Percentiles rank a stretch among this genome's conserved stretches.
These are phyloP conservation scores for Hericium alpestre DNA, from an alignment of 768 basidiomycete genomes.

Conservation along the genomic window DNA sequence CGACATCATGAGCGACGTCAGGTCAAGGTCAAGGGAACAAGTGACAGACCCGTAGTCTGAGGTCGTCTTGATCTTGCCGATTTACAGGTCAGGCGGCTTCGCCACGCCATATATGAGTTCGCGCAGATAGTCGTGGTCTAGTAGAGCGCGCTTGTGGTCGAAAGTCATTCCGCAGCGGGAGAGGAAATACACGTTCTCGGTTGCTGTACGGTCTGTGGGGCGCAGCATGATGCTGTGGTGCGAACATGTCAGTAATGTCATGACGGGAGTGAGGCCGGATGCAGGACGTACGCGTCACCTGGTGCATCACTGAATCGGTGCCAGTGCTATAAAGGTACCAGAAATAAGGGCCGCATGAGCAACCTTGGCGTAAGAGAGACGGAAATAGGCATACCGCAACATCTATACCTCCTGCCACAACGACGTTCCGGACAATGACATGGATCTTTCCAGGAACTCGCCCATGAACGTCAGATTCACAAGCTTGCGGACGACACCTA, in stretches of 20 bases:
- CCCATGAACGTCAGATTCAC: neutral
- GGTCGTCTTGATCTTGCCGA: neutral
- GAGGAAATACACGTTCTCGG: neutral
- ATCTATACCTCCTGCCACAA: neutral
- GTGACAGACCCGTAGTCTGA: neutral
- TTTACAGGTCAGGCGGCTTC: neutral
- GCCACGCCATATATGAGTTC: neutral
- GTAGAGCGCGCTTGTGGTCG: neutral
- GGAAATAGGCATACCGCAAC: neutral
- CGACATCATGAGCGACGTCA: neutral
- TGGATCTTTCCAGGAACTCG: neutral
- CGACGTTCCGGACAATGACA: neutral
- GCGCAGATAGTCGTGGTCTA: neutral
- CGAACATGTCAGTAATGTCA: neutral
- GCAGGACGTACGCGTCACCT: neutral
- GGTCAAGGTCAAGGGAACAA: neutral
- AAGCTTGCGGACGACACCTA: conserved; percentile 1
- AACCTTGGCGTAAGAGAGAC: neutral
- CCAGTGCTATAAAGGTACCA: neutral
- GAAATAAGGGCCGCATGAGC: neutral
- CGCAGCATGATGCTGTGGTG: neutral
- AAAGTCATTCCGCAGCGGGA: neutral
- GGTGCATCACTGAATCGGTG: neutral
- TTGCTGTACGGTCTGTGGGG: neutral
- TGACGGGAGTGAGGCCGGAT: neutral